These are phyloP conservation scores for Myxozyma monticola DNA, from an alignment of 805 yeast genomes.

Conservation along the genomic window DNA sequence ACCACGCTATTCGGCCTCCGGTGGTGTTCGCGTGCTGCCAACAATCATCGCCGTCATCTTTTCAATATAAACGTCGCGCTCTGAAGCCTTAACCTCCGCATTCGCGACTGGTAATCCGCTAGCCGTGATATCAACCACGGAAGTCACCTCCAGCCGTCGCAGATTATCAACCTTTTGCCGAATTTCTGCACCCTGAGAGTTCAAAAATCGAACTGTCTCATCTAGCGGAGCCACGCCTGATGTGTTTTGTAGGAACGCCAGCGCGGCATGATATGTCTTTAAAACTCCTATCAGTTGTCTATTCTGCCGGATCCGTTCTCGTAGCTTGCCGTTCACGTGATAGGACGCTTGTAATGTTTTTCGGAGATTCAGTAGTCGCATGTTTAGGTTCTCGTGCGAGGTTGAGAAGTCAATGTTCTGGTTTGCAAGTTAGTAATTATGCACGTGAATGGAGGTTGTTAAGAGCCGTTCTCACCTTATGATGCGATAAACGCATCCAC, in stretches of 20 bases:
- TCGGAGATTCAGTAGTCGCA: conserved; percentile 21
- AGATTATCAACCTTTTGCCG: conserved; percentile 8
- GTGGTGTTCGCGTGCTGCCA: no score
- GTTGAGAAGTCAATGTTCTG: conserved; percentile 23
- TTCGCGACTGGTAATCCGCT: neutral
- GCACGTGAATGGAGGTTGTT: neutral
- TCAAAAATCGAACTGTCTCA: conserved; percentile 28
- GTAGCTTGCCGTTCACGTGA: conserved; percentile 22
- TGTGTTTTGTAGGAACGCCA: conserved; percentile 19
- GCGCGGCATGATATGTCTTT: conserved; percentile 18
- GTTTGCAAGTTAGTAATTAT: neutral
- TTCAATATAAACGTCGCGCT: conserved; percentile 27
- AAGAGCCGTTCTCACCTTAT: conserved; percentile 48
- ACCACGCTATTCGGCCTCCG: no score
- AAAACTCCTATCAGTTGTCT: conserved; percentile 10
- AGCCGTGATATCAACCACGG: neutral
- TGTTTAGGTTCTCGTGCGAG: conserved; percentile 16
- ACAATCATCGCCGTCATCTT: conserved; percentile 30
- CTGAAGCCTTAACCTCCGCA: conserved; percentile 6
- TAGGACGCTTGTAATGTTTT: conserved; percentile 26
- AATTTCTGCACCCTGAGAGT: conserved; percentile 19
- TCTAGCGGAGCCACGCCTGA: conserved; percentile 28
- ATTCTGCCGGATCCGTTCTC: conserved; percentile 8
- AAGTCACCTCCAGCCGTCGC: conserved; percentile 6
- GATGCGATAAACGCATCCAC: conserved; percentile 67